Evolutionary conservation across 2,329 filamentous ascomycete species (phyloP), one percentile per base, ranked within the genome.

Genomic region (Neospermospora avenae): DNA sequence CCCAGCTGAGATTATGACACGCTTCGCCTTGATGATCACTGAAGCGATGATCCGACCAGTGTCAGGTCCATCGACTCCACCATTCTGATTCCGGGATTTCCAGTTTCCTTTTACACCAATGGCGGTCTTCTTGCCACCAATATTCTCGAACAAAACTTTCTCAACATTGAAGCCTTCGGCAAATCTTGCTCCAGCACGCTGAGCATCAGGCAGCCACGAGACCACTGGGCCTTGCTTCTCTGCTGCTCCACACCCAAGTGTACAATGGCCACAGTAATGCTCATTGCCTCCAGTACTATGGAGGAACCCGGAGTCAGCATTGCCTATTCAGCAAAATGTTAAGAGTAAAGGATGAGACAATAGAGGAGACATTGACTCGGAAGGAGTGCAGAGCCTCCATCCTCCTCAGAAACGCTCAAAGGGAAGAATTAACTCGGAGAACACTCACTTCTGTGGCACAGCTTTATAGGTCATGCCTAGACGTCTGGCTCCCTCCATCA

Each of bases 391-490:
- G n/a, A n/a, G n/a, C n/a, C n/a, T n/a, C n/a, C n/a, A n/a, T n/a
- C n/a, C n/a, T n/a, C n/a, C n/a, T n/a, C n/a, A n/a, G n/a, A n/a
- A n/a, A n/a, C n/a, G n/a, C n/a, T n/a, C n/a, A n/a, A n/a, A n/a
- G n/a, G n/a, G n/a, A n/a, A n/a, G n/a, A n/a, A n/a, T n/a, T n/a
- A n/a, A n/a, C n/a, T n/a, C n/a, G n/a, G n/a, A n/a, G n/a, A n/a
- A n/a, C n/a, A n/a, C n/a, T n/a, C n/a, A n/a, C n/a, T 96, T 96
- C 69, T 95, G 90, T 2, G 89, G 88, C 4, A 91, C 87, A 0
- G 81, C 74, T 41, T 82, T 83, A 8, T 84, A 85, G 34, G 79
- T 75, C 78, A 87, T 93, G 1, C 90, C 90, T 3, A 96, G 78
- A 72, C 85, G 87, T 49, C 82, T 76, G 6, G 87, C 81, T 0